Base-by-base conservation (phyloP, 495 filamentous ascomycete species). In the Aspergillus sclerotioniger region DNA sequence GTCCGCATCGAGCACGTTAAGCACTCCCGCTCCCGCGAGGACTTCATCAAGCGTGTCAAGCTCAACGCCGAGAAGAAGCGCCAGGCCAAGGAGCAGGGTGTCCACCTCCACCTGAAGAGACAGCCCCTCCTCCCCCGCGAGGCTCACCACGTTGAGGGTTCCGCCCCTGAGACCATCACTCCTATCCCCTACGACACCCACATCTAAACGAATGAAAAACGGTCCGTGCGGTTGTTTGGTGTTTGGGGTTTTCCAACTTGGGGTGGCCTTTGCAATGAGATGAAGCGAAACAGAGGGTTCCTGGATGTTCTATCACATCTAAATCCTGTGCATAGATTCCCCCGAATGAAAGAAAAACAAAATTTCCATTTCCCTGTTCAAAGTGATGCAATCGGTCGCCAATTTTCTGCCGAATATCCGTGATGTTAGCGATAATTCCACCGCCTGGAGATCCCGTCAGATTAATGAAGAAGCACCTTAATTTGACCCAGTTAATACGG, bases 161-260 rank as follows among this genome's bases (percentile, higher is more conserved):
- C 90, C 78, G 76, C 82, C 69, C 91, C 95, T 60, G 91, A 97
- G 86, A 98, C 88, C 61, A 85, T 98, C 63, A 84, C 86, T 45
- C 91, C 94, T 46, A 84, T 97, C 64, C 79, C 92, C 70, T 98
- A 97, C 85, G 94, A 97, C 85, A 98, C 94, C 67, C 93, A 91
- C 64, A 98, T 98, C 73, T 98, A 93, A 88, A 77, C 63, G 72
- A 67, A 69, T 64, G 47, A 71, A 59, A 71, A 71, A 67, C 59
- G 71, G 71, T 67, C 66, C 63, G 63, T 66, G 72, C 67, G 70
- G 73, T 74, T 74, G 70, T 74, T 74, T 67, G 71, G 76, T 76
- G 75, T 74, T 78, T 67, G 70, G 71, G 71, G 72, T 75, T 72
- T 68, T 64, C 68, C 67, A 65, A 68, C 69, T 65, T 60, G 60